Evolutionary conservation across 139 green algal species (phyloP).

Genomic region (Coelastrella sp.): DNA sequence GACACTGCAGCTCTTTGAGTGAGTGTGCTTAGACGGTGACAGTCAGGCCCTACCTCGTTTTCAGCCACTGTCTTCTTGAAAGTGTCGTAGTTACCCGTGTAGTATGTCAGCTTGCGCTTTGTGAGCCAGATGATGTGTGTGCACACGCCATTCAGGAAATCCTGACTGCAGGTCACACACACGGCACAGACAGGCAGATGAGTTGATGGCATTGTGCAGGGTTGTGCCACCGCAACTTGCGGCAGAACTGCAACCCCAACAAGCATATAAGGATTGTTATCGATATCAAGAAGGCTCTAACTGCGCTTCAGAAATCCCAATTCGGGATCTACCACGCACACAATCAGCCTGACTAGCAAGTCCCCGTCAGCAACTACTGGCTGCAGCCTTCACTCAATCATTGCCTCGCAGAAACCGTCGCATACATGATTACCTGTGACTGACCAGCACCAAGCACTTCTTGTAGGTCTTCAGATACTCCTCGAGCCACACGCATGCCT

Average conservation of each 20-base stretch:
- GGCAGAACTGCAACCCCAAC: no score
- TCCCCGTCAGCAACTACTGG: no score
- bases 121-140: conserved; percentile 94
- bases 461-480: conserved; percentile 93
- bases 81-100: conserved; percentile 88
- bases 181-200: neutral
- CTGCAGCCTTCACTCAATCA: no score
- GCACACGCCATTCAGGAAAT: conserved; percentile 92
- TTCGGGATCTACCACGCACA: no score
- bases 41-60: conserved; percentile 15
- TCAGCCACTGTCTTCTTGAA: conserved; percentile 86
- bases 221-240: no score
- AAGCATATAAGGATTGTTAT: no score
- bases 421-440: conserved; percentile 72
- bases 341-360: no score
- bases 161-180: conserved; percentile 55
- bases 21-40: no score
- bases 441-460: conserved; percentile 93
- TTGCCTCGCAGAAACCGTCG: neutral
- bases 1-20: no score
- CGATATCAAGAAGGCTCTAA: no score
- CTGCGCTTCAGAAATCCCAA: no score
- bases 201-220: no score
- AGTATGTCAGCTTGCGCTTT: conserved; percentile 64
- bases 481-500: conserved; percentile 99